Evolutionary conservation across 1,284 basidiomycete genomes (phyloP).

Genomic region (Ustanciosporium gigantosporum): DNA sequence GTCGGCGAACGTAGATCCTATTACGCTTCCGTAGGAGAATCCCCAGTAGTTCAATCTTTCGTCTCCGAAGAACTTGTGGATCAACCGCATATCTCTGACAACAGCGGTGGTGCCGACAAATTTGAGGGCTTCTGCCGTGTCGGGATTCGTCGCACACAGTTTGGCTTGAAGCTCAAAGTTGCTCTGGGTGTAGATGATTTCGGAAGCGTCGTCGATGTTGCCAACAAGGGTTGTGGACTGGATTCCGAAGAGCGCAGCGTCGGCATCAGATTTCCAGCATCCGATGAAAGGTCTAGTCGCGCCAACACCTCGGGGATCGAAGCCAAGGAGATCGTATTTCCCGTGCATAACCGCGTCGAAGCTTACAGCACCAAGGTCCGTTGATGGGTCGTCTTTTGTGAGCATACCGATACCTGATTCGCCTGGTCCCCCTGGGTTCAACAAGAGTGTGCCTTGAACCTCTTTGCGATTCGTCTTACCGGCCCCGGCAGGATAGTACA

Average conservation of each 20-base stretch:
- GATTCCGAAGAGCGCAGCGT: too few species aligned
- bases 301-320: conserved; percentile 41
- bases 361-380: conserved; percentile 17
- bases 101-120: conserved; percentile 35
- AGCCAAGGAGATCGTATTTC: conserved; percentile 42
- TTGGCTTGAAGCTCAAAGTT: conserved; percentile 2
- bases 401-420: conserved; percentile 36
- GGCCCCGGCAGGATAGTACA: conserved; percentile 43
- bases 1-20: conserved; percentile 38
- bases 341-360: conserved; percentile 32
- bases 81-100: conserved; percentile 36
- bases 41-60: conserved; percentile 39
- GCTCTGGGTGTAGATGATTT: too few species aligned
- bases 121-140: conserved; percentile 9
- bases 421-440: conserved; percentile 47
- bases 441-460: conserved; percentile 32
- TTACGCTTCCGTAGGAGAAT: conserved; percentile 43
- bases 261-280: conserved; percentile 32
- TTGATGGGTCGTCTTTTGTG: too few species aligned
- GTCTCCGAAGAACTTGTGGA: conserved; percentile 38
- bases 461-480: conserved; percentile 27
- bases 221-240: conserved; percentile 25
- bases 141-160: conserved; percentile 21
- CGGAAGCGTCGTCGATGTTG: conserved; percentile 19
- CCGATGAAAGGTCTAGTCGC: conserved; percentile 35